phyloP scores from a whole-genome alignment of 805 yeast species.

The Kuraishia piskuri region DNA sequence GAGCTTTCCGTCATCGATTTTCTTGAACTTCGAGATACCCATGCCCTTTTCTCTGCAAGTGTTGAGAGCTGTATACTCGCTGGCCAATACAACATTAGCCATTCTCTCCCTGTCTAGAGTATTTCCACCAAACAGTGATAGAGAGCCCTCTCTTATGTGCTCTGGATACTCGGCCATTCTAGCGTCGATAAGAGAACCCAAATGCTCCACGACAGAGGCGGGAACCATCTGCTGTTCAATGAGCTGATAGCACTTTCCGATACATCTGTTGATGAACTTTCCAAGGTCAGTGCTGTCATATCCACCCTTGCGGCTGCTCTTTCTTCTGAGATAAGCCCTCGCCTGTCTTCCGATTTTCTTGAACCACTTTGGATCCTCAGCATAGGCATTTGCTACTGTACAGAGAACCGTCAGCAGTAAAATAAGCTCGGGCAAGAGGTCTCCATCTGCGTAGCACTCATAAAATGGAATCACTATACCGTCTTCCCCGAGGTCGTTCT shows the following conservation, averaged over 20 bases:
- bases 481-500: conserved; percentile 23
- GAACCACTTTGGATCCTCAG: conserved; percentile 22
- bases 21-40: conserved; percentile 19
- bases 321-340: conserved; percentile 5
- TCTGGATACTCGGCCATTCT: conserved; percentile 42
- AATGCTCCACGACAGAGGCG: conserved; percentile 17
- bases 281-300: conserved; percentile 17
- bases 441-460: conserved; percentile 53
- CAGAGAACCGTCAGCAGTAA: conserved; percentile 46
- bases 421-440: conserved; percentile 48
- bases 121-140: neutral
- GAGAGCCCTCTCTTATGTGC: conserved; percentile 7
- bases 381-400: conserved; percentile 22
- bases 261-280: conserved; percentile 35
- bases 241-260: conserved; percentile 54
- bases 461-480: conserved; percentile 45
- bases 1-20: conserved; percentile 53
- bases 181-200: conserved; percentile 21
- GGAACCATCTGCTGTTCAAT: conserved; percentile 46
- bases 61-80: conserved; percentile 46
- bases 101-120: conserved; percentile 24
- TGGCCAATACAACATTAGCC: conserved; percentile 47
- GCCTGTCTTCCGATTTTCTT: conserved; percentile 16
- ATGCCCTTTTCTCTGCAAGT: conserved; percentile 23
- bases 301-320: conserved; percentile 1